Conservation (phyloP, 495 filamentous ascomycete genomes). For the Aspergillus ellipticus region DNA sequence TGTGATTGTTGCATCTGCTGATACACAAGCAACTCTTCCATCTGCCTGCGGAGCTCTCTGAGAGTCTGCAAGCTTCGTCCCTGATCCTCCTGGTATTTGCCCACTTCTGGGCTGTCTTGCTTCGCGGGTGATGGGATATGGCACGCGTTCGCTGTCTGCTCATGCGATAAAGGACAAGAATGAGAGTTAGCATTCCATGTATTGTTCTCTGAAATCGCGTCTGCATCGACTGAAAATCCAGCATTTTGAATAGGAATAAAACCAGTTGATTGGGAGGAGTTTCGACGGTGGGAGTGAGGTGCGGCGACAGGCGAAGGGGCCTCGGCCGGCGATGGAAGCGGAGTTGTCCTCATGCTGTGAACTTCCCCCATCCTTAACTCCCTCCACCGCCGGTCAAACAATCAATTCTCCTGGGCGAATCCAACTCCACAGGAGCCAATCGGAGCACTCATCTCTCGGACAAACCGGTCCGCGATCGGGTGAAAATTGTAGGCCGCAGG, state of each 20-base stretch:
- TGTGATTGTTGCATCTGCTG: constrained; percentile 44
- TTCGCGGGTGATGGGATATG: constrained; percentile 10
- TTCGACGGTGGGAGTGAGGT: constrained; percentile 26
- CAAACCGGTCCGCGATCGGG: constrained; percentile 24
- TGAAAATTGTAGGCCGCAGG: neutral
- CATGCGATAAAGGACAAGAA: constrained; percentile 12
- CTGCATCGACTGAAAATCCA: constrained; percentile 19
- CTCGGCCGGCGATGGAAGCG: constrained; percentile 42
- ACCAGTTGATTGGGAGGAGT: constrained; percentile 24
- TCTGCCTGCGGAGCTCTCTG: constrained; percentile 41
- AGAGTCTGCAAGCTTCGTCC: constrained; percentile 39
- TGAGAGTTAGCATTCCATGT: constrained; percentile 25
- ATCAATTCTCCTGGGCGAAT: constrained; percentile 34
- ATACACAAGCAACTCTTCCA: constrained; percentile 46
- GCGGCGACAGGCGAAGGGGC: constrained; percentile 31
- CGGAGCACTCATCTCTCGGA: constrained; percentile 37
- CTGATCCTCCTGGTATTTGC: constrained; percentile 30
- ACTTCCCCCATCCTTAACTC: constrained; percentile 38
- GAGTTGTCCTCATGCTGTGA: constrained; percentile 39
- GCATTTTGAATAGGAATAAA: constrained; percentile 18
- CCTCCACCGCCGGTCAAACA: constrained; percentile 34
- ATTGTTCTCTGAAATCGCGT: constrained; percentile 17
- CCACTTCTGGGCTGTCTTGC: constrained; percentile 26
- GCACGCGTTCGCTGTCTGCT: constrained; percentile 20
- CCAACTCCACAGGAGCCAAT: constrained; percentile 29